Evolutionary conservation across 2,329 filamentous ascomycete species (phyloP), one percentile per base, ranked within the genome.

Genomic region (Monosporascus cannonballus): DNA sequence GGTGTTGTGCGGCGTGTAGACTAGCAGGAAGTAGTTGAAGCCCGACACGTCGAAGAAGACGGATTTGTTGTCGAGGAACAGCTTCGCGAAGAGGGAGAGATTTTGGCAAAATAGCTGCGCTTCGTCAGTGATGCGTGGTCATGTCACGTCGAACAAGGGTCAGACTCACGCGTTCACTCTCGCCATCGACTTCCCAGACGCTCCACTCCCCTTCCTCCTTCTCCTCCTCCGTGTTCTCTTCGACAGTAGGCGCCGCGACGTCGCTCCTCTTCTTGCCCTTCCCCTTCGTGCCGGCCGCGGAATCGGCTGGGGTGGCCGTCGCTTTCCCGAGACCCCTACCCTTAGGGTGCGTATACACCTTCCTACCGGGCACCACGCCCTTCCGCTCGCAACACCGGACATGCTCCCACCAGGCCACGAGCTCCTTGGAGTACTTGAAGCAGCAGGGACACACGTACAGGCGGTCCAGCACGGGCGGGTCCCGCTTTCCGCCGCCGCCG

Each of bases 11-110:
- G 81, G 75, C 8, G 84, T 87, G 65, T 92, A 87, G 45, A 94
- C 87, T 50, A 97, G 84, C 4, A 96, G 81, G 69, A 96, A 97
- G 76, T 96, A 99, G 61, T 96, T 85, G 73, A 99, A 99, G 49
- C 89, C 90, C 4, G 85, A 84, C 46, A 96, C 92, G 66, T 99
- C 94, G 75, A 96, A 99, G 73, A 96, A 97, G 61, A 99, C 92
- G 7, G 90, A 96, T 67, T 99, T 99, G 67, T 95, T 96, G 70
- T 97, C 92, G 59, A 99, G 87, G 70, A 97, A 99, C 45, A 99
- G 83, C 71, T 97, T 99, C 27, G 91, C 92, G 69, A 97, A 96
- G 46, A 99, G 85, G 9, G 90, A 96, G 14, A 99, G 80, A 63
- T 96, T 96, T 71, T 97, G 94, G 61, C 90, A 92, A 69, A 96